These are phyloP conservation scores for Brettanomyces custersianus DNA, from an alignment of 805 yeast species.

Conservation along the genomic window DNA sequence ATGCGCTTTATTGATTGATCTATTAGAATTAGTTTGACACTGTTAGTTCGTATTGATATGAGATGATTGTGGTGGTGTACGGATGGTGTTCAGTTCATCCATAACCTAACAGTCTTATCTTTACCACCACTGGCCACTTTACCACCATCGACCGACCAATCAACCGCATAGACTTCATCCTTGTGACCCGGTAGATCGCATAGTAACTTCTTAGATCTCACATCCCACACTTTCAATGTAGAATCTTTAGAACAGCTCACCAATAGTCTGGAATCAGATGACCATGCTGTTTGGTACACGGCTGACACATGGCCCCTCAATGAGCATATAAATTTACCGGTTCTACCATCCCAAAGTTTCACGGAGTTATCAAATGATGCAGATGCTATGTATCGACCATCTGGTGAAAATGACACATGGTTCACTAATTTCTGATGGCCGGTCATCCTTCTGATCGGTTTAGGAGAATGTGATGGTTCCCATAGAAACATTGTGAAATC, in stretches of 20 bases:
- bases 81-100: constrained; percentile 84
- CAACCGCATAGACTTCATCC: constrained; percentile 95
- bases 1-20: background rate
- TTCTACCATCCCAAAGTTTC: constrained; percentile 92
- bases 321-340: constrained; percentile 83
- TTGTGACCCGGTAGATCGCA: constrained; percentile 93
- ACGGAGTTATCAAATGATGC: constrained; percentile 94
- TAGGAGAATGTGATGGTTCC: constrained; percentile 76
- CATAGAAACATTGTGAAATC: constrained; percentile 97
- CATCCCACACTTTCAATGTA: constrained; percentile 93
- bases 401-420: constrained; percentile 93
- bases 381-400: constrained; percentile 82
- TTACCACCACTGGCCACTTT: constrained; percentile 97
- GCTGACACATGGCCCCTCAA: constrained; percentile 97
- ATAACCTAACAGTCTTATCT: constrained; percentile 86
- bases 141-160: constrained; percentile 94
- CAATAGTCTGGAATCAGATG: constrained; percentile 82
- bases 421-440: constrained; percentile 97
- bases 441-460: constrained; percentile 89
- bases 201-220: constrained; percentile 71
- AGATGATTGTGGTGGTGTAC: too few species aligned
- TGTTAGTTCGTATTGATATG: background rate
- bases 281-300: constrained; percentile 97
- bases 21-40: background rate
- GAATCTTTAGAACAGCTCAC: constrained; percentile 96